A percentile compares a stretch with the other conserved stretches of the same genome.
phyloP scores from a whole-genome alignment of 768 basidiomycete genomes.

The Amanita phalloides region DNA sequence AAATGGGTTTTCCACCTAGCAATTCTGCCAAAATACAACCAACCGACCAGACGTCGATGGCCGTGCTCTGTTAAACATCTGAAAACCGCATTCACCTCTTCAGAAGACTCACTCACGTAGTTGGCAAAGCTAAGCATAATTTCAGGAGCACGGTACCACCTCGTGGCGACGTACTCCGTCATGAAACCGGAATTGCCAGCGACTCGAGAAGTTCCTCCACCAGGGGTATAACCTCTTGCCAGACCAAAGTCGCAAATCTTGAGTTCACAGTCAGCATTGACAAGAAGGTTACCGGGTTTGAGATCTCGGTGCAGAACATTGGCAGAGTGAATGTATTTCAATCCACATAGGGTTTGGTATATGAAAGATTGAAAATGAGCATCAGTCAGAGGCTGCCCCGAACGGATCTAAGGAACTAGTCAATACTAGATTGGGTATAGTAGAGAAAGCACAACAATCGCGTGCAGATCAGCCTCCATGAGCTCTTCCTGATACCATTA shows the following conservation, averaged over 20 bases:
- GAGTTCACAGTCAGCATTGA: constrained; percentile 96
- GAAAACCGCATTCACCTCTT: constrained; percentile 7
- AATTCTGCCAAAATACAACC: constrained; percentile 94
- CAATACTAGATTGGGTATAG: neutral
- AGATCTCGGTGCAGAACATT: constrained; percentile 96
- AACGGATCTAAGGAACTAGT: constrained; percentile 49
- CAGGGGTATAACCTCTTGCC: constrained; percentile 87
- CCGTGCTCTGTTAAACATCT: constrained; percentile 48
- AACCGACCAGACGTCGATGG: constrained; percentile 94
- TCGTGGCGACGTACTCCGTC: constrained; percentile 99
- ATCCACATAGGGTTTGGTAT: constrained; percentile 95
- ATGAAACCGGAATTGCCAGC: constrained; percentile 90
- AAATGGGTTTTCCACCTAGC: constrained; percentile 88
- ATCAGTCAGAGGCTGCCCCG: constrained; percentile 80
- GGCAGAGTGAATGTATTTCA: constrained; percentile 97
- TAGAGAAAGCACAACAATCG: constrained; percentile 54
- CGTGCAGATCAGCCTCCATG: constrained; percentile 99
- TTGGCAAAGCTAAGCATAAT: constrained; percentile 98
- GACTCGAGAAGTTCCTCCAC: constrained; percentile 59
- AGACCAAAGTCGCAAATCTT: constrained; percentile 99
- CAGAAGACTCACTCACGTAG: constrained; percentile 49
- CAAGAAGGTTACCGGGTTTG: constrained; percentile 90
- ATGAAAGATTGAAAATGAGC: constrained; percentile 95
- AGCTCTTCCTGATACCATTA: constrained; percentile 75
- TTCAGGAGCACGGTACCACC: constrained; percentile 98